Evolutionary conservation across 225 moss, liverwort and hornwort genomes (phyloP).

Genomic region (Climacium dendroides): DNA sequence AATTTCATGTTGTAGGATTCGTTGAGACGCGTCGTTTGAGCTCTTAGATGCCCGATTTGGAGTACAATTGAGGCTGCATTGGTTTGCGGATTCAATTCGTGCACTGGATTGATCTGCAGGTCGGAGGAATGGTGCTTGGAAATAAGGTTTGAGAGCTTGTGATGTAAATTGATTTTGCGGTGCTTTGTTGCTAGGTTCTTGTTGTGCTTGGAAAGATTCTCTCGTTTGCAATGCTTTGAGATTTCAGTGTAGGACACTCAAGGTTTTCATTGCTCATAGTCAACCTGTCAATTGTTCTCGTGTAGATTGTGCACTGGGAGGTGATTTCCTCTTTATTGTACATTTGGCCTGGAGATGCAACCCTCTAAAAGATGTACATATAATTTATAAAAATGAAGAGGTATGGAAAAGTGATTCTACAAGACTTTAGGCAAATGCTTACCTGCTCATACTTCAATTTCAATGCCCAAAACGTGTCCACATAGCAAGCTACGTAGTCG

Average conservation of each 20-base stretch:
- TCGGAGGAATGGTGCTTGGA: not conserved
- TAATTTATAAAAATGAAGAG: not conserved
- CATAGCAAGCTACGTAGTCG: constrained; percentile 6
- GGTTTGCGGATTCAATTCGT: not conserved
- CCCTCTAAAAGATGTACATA: not conserved
- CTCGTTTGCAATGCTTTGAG: not conserved
- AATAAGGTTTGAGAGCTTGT: not conserved
- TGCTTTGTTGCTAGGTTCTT: not conserved
- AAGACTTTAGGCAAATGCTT: not conserved
- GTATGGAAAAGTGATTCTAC: not conserved
- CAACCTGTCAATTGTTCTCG: not conserved
- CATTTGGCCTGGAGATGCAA: not conserved
- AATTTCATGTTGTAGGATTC: not conserved
- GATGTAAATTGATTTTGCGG: not conserved
- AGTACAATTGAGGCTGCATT: not conserved
- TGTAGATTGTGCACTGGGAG: not conserved
- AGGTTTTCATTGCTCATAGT: not conserved
- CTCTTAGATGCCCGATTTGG: not conserved
- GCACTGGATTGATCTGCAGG: not conserved
- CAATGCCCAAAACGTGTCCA: constrained; percentile 55
- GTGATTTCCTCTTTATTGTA: not conserved
- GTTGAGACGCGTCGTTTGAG: not conserved
- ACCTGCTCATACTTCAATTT: constrained; percentile 84
- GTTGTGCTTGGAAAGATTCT: not conserved
- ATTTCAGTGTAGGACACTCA: not conserved